Evolutionary conservation across 208 protist species (phyloP), one percentile per base, ranked within the genome.

Genomic region (Leishmania arabica): DNA sequence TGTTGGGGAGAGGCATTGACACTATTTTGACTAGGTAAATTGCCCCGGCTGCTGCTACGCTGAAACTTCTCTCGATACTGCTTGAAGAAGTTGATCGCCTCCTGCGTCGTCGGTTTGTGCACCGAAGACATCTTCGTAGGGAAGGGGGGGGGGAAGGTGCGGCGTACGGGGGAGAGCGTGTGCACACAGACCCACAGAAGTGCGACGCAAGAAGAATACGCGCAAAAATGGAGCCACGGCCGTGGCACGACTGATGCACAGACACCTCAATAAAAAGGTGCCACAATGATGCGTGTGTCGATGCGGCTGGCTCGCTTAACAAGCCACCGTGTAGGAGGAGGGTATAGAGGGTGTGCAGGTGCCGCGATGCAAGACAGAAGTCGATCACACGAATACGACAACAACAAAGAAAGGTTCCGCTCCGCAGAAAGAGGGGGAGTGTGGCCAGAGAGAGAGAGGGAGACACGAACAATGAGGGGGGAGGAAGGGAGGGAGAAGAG

Each of bases 41-140:
- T 84, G 58, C 72, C 73, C 27, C 73, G 70, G 27, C 70, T 80
- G 34, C 47, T 45, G 5, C 64, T 75, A 19, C 70, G n/a, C 62
- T 81, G 76, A 11, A 84, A 84, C 37, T 69, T 72, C 34, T 80
- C 76, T 2, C 81, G 81, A 60, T 84, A 84, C 27, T 79, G 75
- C 58, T 84, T 84, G 40, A 84, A 84, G 70, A 84, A 84, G 70
- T 84, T 75, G 34, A 84, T 84, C 34, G 81, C 81, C 60, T 84
- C 81, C 69, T 84, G 81, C 70, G 81, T 84, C 42, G 81, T 84
- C 21, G 81, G 81, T 65, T 77, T 80, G 31, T 78, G 81, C 3
- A n/a, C 37, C 49, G 81, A 40, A 6, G 81, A 80, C 81, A 84
- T 84, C 34, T 11, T 53, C 8, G 42, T 19, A 54, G 65, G 3